Percentiles rank a stretch among this genome's conserved stretches.
These are phyloP conservation scores for Scenedesmus sp. DNA, from an alignment of 163 green algal species.

Conservation along the genomic window DNA sequence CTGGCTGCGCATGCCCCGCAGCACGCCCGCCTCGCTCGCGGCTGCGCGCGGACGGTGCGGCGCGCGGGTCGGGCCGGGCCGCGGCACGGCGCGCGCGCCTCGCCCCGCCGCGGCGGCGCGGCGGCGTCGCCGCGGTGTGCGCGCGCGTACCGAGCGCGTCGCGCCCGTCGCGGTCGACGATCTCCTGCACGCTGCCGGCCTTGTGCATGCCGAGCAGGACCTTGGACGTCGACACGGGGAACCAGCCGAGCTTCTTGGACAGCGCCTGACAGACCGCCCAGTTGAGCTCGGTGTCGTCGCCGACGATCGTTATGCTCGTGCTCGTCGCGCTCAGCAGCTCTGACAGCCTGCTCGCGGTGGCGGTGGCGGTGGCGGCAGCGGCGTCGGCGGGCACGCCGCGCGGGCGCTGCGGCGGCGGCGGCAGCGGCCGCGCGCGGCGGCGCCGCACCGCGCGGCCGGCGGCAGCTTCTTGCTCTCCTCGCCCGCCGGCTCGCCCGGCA, in stretches of 20 bases:
- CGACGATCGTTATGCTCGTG: not conserved
- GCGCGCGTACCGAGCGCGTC: constrained; percentile 41
- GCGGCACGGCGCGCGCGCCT: not conserved
- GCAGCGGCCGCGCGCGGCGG: too few species aligned
- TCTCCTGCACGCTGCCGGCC: constrained; percentile 26
- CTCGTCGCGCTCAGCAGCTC: too few species aligned
- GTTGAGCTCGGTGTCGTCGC: constrained; percentile 47
- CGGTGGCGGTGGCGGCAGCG: too few species aligned
- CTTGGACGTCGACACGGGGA: constrained; percentile 34
- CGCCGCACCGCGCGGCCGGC: too few species aligned
- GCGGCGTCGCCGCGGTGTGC: too few species aligned
- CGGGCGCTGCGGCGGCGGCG: too few species aligned
- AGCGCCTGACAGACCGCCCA: constrained; percentile 48
- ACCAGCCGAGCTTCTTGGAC: constrained; percentile 50
- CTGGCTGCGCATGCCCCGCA: constrained; percentile 46
- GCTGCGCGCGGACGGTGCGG: not conserved
- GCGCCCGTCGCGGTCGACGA: not conserved
- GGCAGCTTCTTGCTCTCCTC: too few species aligned
- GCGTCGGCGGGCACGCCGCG: too few species aligned
- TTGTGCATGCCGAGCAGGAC: constrained; percentile 48
- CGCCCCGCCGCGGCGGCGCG: not conserved
- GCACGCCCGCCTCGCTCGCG: constrained; percentile 21
- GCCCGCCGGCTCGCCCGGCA: too few species aligned
- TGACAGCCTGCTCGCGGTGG: too few species aligned
- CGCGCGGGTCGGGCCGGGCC: not conserved